A percentile compares a stretch with the other conserved stretches of the same genome.
These are phyloP conservation scores for Coniochaeta prunicola DNA, from an alignment of 2,329 filamentous ascomycete species.

Conservation along the genomic window DNA sequence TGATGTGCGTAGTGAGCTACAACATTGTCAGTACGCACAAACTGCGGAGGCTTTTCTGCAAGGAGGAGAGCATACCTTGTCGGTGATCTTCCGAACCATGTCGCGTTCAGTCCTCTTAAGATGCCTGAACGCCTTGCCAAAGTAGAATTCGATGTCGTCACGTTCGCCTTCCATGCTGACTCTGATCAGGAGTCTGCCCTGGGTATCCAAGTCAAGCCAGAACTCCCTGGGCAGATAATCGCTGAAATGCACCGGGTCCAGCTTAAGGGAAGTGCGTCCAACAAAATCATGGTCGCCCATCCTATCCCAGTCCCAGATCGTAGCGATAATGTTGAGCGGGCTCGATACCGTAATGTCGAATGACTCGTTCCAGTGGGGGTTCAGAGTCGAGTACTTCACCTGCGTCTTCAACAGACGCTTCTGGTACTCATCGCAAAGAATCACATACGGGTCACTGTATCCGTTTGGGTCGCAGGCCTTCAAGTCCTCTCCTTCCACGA, in stretches of 20 bases:
- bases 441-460: constrained; percentile 91
- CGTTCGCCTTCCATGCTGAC: constrained; percentile 98
- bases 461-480: constrained; percentile 97
- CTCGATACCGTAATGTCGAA: constrained; percentile 92
- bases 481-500: constrained; percentile 93
- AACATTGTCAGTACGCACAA: constrained; percentile 8
- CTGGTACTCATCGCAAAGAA: constrained; percentile 94
- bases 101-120: constrained; percentile 93
- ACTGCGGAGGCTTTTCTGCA: neutral
- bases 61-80: constrained; percentile 67
- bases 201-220: constrained; percentile 95
- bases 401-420: constrained; percentile 93
- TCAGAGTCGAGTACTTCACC: constrained; percentile 82
- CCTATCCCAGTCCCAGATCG: constrained; percentile 97
- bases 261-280: constrained; percentile 89
- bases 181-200: constrained; percentile 79
- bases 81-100: constrained; percentile 96
- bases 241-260: constrained; percentile 96
- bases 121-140: constrained; percentile 92
- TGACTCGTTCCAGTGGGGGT: constrained; percentile 94
- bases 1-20: constrained; percentile 87
- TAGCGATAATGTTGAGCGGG: constrained; percentile 89
- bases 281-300: constrained; percentile 97
- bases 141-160: constrained; percentile 97
- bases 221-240: constrained; percentile 95